Percentiles rank a stretch among this genome's conserved stretches.
Conservation (phyloP, 805 yeast species). For the Candida stauntonica region DNA sequence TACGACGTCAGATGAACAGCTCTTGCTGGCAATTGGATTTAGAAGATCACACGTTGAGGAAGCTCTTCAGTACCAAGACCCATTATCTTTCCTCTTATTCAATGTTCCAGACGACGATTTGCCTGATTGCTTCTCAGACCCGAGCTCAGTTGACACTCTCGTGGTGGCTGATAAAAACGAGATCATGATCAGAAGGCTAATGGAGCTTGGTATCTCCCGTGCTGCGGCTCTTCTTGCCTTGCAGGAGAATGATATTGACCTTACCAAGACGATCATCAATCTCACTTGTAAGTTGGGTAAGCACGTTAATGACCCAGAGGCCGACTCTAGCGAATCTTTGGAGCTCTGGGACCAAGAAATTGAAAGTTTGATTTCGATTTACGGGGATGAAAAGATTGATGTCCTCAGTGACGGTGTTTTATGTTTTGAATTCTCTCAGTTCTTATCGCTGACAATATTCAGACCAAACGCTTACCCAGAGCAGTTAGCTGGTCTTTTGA, state of each 20-base stretch:
- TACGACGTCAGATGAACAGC: constrained; percentile 1
- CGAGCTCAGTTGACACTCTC: constrained; percentile 48
- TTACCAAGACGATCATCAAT: constrained; percentile 45
- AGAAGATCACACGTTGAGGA: constrained; percentile 66
- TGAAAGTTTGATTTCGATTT: constrained; percentile 61
- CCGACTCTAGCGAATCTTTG: constrained; percentile 14
- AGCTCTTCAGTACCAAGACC: constrained; percentile 54
- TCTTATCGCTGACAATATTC: constrained; percentile 37
- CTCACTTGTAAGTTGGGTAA: constrained; percentile 39
- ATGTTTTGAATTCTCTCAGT: constrained; percentile 19
- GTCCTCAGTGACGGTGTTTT: constrained; percentile 24
- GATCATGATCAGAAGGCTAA: constrained; percentile 49
- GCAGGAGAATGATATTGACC: constrained; percentile 38
- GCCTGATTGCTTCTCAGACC: constrained; percentile 55
- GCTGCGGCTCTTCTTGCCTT: constrained; percentile 55
- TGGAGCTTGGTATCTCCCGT: constrained; percentile 65
- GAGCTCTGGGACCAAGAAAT: constrained; percentile 72
- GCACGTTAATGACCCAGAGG: constrained; percentile 12
- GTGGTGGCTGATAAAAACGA: constrained; percentile 47
- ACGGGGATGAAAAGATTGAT: constrained; percentile 32
- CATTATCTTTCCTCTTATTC: constrained; percentile 53
- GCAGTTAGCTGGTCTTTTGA: constrained; percentile 64
- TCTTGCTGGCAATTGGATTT: constrained; percentile 56
- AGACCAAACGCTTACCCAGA: constrained; percentile 56
- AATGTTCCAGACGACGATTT: constrained; percentile 94